Evolutionary conservation across 495 filamentous ascomycete species (phyloP), one percentile per base, ranked within the genome.

Genomic region (Aspergillus affinis): DNA sequence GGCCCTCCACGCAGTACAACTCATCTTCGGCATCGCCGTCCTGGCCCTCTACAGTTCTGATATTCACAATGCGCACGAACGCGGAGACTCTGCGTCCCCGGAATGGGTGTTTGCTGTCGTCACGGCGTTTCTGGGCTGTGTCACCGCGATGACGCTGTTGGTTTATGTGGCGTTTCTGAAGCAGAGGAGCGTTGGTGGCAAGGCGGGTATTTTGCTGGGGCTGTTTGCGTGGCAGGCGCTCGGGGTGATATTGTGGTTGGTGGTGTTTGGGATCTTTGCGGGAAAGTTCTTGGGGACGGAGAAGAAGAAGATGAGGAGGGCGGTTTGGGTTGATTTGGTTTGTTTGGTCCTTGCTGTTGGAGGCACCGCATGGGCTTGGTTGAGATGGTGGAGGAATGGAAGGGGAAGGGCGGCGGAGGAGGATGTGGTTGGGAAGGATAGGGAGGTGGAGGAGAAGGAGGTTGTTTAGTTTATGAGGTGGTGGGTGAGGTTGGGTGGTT

Each of bases 61-160:
- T 66, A 75, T 95, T 10, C 72, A 83, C 57, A 70, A 81, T 50
- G 85, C 88, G 9, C 72, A 73, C n/a, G 70, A 84, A 41, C 69
- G 77, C 9, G 65, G 77, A 58, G 65, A 76, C 27, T 74, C 82
- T 57, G 69, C 74, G 4, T 81, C 90, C 67, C 73, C 82, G 3
- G 88, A 87, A 81, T 95, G 90, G 90, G 78, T 89, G 27, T 97
- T 87, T 69, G 92, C 91, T 0, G 81, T 85, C 51, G 80, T 89
- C 1, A 79, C 85, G 7, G 89, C 76, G 18, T 80, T 76, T 17
- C 73, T 94, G 27, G 81, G 79, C 3, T 84, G 86, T 8, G 51
- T 86, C 41, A 88, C 88, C 0, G 74, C 82, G 8, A n/a, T 88
- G 3, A 65, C 89, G 47, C 89, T 86, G 70, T 69, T 84, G 26